Evolutionary conservation across 192 early-diverging fungal genomes (phyloP).

Genomic region (Coemansia sp.): DNA sequence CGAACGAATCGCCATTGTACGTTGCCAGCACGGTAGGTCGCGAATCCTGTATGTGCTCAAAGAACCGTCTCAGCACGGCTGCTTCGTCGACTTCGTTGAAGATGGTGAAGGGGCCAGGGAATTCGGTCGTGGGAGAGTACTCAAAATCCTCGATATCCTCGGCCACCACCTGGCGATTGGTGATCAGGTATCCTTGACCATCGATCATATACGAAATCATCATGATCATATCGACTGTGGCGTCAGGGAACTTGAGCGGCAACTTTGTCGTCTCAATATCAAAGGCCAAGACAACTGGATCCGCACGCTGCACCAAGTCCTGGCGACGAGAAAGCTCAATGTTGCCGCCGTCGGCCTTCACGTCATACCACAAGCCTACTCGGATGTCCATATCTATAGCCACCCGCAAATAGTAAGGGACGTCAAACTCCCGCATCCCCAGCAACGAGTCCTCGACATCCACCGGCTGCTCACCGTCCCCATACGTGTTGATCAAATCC

Average conservation of each 20-base stretch:
- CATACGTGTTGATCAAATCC: constrained; percentile 66
- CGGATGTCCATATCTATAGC: constrained; percentile 93
- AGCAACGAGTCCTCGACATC: constrained; percentile 67
- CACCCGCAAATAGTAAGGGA: constrained; percentile 93
- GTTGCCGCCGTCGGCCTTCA: constrained; percentile 60
- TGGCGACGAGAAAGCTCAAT: constrained; percentile 63
- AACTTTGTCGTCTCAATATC: constrained; percentile 98
- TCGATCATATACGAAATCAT: constrained; percentile 99
- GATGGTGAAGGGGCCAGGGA: constrained; percentile 88
- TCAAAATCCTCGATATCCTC: constrained; percentile 97
- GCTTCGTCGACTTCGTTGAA: constrained; percentile 93
- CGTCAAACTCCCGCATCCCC: constrained; percentile 95
- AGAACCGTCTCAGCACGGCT: constrained; percentile 77
- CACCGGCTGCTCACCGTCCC: constrained; percentile 17
- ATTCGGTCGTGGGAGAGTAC: constrained; percentile 96
- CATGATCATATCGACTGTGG: constrained; percentile 88
- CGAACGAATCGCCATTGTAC: constrained; percentile 99
- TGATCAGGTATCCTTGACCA: constrained; percentile 95
- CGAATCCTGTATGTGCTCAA: constrained; percentile 81
- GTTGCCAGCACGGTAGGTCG: constrained; percentile 89
- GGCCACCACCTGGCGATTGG: constrained; percentile 93
- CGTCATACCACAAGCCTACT: constrained; percentile 94
- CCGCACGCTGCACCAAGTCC: constrained; percentile 88
- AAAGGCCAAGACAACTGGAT: constrained; percentile 92
- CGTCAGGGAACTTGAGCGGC: constrained; percentile 96